Base-by-base conservation (phyloP, 2,329 filamentous ascomycete genomes). In the Cercospora sp. region DNA sequence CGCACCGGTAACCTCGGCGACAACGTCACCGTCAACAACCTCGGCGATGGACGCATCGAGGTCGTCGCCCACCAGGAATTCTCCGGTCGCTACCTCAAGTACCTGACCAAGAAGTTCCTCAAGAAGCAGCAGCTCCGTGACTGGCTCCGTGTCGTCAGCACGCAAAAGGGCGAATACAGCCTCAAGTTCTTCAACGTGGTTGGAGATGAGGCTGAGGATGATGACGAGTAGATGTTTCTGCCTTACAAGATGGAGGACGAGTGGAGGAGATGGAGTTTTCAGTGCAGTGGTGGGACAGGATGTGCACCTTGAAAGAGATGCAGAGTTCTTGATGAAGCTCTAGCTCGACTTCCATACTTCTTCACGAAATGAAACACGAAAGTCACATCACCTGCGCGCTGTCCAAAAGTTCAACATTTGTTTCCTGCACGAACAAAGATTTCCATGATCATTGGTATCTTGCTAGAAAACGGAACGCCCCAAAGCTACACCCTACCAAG, bases 141-240 rank as follows among this genome's bases (percentile, higher is more conserved):
- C 89, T 99, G 95, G 95, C 92, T 99, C 81, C 94, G 95, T 80
- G 94, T 99, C 79, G 95, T 99, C 81, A 96, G 93, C 78, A 98
- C 94, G 82, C 93, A 91, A 83, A 94, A 94, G 87, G 94, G 95
- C 82, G 94, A 97, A 75, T 99, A 99, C 88, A 94, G 97, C 89
- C 91, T 99, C 85, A 94, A 97, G 88, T 99, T 99, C 94, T 99
- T 97, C 93, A 99, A 99, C 89, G 94, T 99, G 81, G 94, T 97
- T 80, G 95, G 97, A 85, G 95, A 99, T 83, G 94, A 94, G 83
- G 94, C 88, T 78, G 95, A 98, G 77, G 95, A 99, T 81, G 95
- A 99, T 82, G 95, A 99, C 81, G 95, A 99, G 84, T 99, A 97
- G 26, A n/a, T 33, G 18, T 53, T 8, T 31, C 18, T 51, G 40